phyloP scores from a whole-genome alignment of 352 stramenopile species.

The Pythium dissotocum region DNA sequence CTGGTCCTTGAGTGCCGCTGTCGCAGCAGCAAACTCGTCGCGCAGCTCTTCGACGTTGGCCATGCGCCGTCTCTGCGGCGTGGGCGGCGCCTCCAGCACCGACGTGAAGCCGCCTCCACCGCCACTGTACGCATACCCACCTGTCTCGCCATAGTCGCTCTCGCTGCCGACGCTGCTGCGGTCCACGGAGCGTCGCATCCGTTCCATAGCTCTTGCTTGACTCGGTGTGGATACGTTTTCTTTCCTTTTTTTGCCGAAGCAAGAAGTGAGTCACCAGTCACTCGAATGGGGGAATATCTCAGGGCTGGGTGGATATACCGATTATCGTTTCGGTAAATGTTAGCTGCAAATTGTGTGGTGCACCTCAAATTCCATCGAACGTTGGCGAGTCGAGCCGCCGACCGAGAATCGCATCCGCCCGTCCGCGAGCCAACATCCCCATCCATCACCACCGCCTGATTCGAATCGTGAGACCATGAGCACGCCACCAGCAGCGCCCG shows the following conservation, averaged over 20 bases:
- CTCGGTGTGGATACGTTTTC: conserved; percentile 9
- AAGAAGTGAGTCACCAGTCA: conserved; percentile 3
- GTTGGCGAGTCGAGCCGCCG: conserved; percentile 6
- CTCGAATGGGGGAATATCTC: conserved; percentile 14
- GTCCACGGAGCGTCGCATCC: conserved; percentile 5
- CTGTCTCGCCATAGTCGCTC: background rate
- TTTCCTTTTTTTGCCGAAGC: background rate
- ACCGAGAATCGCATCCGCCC: conserved; percentile 2
- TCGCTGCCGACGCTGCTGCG: conserved; percentile 5
- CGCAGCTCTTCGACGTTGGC: conserved; percentile 54
- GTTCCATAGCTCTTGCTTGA: background rate
- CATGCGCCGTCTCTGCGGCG: conserved; percentile 34
- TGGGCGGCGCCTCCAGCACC: conserved; percentile 20
- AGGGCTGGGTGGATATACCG: conserved; percentile 3
- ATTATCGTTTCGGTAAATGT: conserved; percentile 9
- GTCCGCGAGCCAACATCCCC: background rate
- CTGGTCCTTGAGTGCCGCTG: conserved; percentile 51
- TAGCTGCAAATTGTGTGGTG: conserved; percentile 1
- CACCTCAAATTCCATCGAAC: conserved; percentile 33
- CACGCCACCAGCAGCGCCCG: conserved; percentile 23
- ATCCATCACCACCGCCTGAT: background rate
- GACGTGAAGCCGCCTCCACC: conserved; percentile 13
- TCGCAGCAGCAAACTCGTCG: conserved; percentile 60
- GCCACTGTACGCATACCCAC: conserved; percentile 4
- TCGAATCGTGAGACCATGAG: conserved; percentile 15